Percentiles rank a stretch among this genome's conserved stretches.
Conservation (phyloP, 768 basidiomycete species). For the Russula abietina region DNA sequence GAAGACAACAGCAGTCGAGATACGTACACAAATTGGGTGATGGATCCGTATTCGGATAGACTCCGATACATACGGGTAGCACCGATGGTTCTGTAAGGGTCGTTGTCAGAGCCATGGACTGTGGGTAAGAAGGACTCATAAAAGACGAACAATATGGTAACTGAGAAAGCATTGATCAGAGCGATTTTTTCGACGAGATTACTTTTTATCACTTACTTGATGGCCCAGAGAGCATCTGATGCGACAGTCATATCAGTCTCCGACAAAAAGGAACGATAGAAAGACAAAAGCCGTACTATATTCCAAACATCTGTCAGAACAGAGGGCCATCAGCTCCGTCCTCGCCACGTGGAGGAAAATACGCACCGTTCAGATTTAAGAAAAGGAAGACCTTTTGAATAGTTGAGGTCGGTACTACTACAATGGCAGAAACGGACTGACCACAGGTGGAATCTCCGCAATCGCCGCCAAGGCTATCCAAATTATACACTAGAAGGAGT, state of each 20-base stretch:
- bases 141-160: constrained; percentile 1
- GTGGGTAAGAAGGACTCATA: background rate
- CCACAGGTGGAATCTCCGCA: background rate
- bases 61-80: constrained; percentile 16
- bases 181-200: background rate
- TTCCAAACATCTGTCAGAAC: constrained; percentile 12
- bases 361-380: constrained; percentile 11
- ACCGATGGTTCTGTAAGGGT: background rate
- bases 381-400: constrained; percentile 6
- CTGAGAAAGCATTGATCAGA: background rate
- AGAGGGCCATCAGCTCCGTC: background rate
- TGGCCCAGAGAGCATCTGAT: constrained; percentile 1
- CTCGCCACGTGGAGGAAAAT: background rate
- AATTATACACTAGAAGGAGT: background rate
- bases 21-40: constrained; percentile 17
- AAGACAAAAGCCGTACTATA: background rate
- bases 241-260: background rate
- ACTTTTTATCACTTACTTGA: background rate
- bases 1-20: background rate
- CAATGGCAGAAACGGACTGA: background rate
- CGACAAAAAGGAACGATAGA: background rate
- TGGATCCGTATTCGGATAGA: background rate
- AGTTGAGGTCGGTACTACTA: background rate
- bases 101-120: background rate
- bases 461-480: constrained; percentile 4